A percentile compares a stretch with the other conserved stretches of the same genome.
These are phyloP conservation scores for Porcisia hertigi DNA, from an alignment of 208 protist genomes.

Conservation along the genomic window DNA sequence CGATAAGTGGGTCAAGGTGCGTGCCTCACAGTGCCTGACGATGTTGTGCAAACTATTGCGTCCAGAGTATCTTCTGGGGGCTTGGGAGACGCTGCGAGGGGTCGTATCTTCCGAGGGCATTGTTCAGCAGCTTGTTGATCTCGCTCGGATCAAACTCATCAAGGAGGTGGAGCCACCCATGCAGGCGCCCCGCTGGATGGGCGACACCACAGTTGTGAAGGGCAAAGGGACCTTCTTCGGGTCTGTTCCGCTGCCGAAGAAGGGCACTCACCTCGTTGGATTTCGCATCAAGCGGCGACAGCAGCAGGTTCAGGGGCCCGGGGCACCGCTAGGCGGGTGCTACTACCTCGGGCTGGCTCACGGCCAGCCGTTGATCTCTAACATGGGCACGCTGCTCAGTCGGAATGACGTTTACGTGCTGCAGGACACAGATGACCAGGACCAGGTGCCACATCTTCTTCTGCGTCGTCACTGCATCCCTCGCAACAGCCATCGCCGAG, in stretches of 20 bases:
- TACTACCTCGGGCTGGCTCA: constrained; percentile 88
- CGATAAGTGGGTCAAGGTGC: constrained; percentile 67
- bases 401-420: constrained; percentile 83
- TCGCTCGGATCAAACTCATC: constrained; percentile 52
- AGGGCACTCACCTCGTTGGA: constrained; percentile 74
- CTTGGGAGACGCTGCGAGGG: constrained; percentile 34
- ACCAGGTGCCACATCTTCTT: constrained; percentile 82
- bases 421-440: constrained; percentile 88
- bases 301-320: constrained; percentile 59
- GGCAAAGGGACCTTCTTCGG: constrained; percentile 85
- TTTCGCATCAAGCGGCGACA: constrained; percentile 78
- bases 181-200: constrained; percentile 60
- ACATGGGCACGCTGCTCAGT: constrained; percentile 73
- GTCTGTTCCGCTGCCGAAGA: constrained; percentile 54
- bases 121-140: constrained; percentile 62
- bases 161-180: constrained; percentile 31
- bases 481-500: constrained; percentile 67
- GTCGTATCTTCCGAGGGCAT: constrained; percentile 47
- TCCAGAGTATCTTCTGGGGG: constrained; percentile 55
- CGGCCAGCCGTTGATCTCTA: constrained; percentile 65
- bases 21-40: constrained; percentile 65
- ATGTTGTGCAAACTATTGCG: constrained; percentile 58
- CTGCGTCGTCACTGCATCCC: constrained; percentile 73
- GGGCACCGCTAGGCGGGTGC: constrained; percentile 81
- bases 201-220: constrained; percentile 49